These are phyloP conservation scores for Phytophthora pluvialis DNA, from an alignment of 352 stramenopile species.

Conservation along the genomic window DNA sequence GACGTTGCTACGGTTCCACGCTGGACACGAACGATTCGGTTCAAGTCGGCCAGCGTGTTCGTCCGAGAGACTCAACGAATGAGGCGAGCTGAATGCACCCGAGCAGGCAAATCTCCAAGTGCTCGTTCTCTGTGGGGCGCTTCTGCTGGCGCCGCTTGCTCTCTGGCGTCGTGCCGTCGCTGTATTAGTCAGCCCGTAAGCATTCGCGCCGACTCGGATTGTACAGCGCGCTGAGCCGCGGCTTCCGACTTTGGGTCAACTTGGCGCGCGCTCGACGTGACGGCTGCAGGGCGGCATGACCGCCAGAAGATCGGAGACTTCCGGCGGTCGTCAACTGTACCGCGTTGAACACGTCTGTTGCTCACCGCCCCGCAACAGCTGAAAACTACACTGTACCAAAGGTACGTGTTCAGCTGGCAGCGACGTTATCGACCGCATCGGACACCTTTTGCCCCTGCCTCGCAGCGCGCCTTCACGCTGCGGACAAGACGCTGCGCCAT, in stretches of 20 bases:
- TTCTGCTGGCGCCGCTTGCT: conserved; percentile 8
- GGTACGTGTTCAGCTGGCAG: background rate
- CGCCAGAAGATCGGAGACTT: conserved; percentile 16
- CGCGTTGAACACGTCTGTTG: conserved; percentile 7
- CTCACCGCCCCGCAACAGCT: background rate
- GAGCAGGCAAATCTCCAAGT: conserved; percentile 19
- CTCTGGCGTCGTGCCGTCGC: conserved; percentile 21
- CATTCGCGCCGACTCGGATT: conserved; percentile 30
- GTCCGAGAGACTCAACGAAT: conserved; percentile 15
- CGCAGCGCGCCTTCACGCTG: background rate
- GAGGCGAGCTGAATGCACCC: conserved; percentile 14
- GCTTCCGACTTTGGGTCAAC: conserved; percentile 19
- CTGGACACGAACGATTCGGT: conserved; percentile 21
- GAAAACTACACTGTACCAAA: background rate
- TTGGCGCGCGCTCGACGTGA: background rate
- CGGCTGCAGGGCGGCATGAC: background rate
- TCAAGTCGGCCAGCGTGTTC: conserved; percentile 17
- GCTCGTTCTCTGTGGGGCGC: conserved; percentile 4
- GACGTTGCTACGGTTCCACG: conserved; percentile 1
- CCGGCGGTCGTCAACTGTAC: background rate
- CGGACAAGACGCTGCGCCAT: conserved; percentile 11
- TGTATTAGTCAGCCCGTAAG: conserved; percentile 2
- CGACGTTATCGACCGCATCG: background rate
- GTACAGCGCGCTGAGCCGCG: background rate
- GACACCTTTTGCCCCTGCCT: too few species aligned